Conservation (phyloP, 2,329 filamentous ascomycete genomes). For the Teratosphaeria pseudoeucalypti region DNA sequence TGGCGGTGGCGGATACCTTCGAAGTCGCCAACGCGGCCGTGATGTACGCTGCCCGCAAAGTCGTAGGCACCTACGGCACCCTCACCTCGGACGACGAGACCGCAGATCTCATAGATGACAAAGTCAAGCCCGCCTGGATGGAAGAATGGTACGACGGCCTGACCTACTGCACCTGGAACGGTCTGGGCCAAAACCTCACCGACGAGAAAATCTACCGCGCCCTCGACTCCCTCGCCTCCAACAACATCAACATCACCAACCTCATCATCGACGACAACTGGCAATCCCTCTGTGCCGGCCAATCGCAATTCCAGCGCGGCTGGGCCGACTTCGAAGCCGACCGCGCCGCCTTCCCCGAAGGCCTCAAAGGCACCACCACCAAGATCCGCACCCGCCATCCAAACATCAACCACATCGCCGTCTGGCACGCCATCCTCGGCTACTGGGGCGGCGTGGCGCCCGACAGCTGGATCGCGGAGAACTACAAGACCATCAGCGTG, state of each 20-base stretch:
- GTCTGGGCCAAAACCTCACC: conserved; percentile 70
- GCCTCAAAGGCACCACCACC: conserved; percentile 60
- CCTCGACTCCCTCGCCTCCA: conserved; percentile 57
- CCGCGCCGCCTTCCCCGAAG: conserved; percentile 63
- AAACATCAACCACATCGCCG: conserved; percentile 70
- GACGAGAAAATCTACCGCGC: conserved; percentile 70
- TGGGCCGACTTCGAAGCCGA: conserved; percentile 87
- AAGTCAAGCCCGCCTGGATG: conserved; percentile 54
- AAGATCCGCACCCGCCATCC: conserved; percentile 58
- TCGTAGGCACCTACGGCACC: conserved; percentile 41
- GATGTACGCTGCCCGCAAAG: conserved; percentile 74
- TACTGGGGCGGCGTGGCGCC: conserved; percentile 89
- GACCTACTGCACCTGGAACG: conserved; percentile 96
- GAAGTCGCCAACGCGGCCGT: conserved; percentile 68
- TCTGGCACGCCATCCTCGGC: conserved; percentile 83
- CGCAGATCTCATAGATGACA: conserved; percentile 35
- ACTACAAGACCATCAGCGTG: conserved; percentile 63
- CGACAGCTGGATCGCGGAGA: conserved; percentile 59
- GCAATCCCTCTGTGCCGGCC: conserved; percentile 61
- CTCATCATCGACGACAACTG: conserved; percentile 97
- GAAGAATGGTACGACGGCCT: conserved; percentile 83
- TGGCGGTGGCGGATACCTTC: conserved; percentile 61
- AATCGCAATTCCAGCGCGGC: conserved; percentile 41
- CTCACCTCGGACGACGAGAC: conserved; percentile 34
- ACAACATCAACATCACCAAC: conserved; percentile 67